phyloP scores from a whole-genome alignment of 1,284 basidiomycete species.

The Leucoagaricus sp. region DNA sequence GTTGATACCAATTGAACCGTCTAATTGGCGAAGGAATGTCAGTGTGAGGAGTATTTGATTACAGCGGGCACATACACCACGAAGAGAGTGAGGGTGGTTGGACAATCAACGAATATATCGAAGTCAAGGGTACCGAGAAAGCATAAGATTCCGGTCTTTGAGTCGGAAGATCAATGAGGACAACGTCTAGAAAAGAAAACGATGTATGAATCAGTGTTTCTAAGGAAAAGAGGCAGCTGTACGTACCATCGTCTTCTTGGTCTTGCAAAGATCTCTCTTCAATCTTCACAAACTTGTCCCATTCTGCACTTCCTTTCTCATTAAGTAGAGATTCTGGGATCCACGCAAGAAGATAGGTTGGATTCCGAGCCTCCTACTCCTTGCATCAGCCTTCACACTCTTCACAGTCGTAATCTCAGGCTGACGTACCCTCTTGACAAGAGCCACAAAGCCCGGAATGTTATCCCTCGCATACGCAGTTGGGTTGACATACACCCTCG shows the following conservation, averaged over 20 bases:
- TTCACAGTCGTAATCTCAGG: neutral
- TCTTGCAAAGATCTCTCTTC: conserved; percentile 62
- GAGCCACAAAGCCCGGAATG: conserved; percentile 87
- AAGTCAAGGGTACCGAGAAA: conserved; percentile 89
- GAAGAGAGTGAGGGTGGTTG: conserved; percentile 83
- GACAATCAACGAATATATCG: conserved; percentile 89
- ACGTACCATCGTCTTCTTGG: conserved; percentile 74
- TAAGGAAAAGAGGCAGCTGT: conserved; percentile 1
- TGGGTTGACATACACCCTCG: conserved; percentile 93
- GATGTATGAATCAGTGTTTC: conserved; percentile 1
- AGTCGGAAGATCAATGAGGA: conserved; percentile 75
- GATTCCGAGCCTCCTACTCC: conserved; percentile 70
- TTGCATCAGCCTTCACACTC: conserved; percentile 6
- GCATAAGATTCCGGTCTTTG: conserved; percentile 88
- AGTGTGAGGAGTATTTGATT: neutral
- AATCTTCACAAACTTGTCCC: conserved; percentile 84
- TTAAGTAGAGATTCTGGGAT: conserved; percentile 80
- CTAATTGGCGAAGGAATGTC: conserved; percentile 36
- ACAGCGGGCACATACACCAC: conserved; percentile 69
- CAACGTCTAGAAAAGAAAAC: conserved; percentile 55
- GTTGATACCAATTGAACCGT: conserved; percentile 80
- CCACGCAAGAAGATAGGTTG: conserved; percentile 80
- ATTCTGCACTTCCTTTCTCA: conserved; percentile 75
- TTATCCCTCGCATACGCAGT: conserved; percentile 92
- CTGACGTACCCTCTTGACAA: conserved; percentile 76